These are phyloP conservation scores for Populus simonii DNA, from an alignment of 345 rosid genomes.

Conservation along the genomic window DNA sequence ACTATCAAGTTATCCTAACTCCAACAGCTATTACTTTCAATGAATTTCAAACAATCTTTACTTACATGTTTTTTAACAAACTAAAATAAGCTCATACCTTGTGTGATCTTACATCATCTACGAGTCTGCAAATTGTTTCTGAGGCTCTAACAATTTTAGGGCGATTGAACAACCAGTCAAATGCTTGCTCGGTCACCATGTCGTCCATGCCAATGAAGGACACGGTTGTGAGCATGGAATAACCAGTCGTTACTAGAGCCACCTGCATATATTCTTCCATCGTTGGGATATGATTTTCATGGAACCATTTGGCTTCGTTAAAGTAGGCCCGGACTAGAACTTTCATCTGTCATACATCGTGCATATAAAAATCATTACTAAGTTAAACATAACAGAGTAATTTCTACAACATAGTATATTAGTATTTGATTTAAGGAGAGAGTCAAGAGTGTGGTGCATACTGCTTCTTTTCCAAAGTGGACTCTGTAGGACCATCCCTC, in stretches of 20 bases:
- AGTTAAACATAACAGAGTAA: neutral
- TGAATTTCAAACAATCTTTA: neutral
- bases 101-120: conserved; percentile 26
- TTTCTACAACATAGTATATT: neutral
- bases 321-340: conserved; percentile 9
- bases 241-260: conserved; percentile 9
- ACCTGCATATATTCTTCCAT: conserved; percentile 29
- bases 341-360: conserved; percentile 8
- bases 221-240: conserved; percentile 6
- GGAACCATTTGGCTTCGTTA: conserved; percentile 30
- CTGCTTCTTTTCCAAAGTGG: neutral
- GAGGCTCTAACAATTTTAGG: conserved; percentile 23
- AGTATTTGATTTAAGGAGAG: neutral
- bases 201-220: conserved; percentile 26
- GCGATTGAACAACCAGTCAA: conserved; percentile 14
- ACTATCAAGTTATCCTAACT: no score
- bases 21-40: no score
- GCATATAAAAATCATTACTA: neutral
- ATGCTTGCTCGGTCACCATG: conserved; percentile 13
- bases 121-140: conserved; percentile 18
- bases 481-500: neutral
- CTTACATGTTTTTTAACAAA: no score
- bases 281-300: conserved; percentile 15
- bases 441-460: neutral
- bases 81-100: neutral